phyloP scores from a whole-genome alignment of 164 flowering plant species.

The Buxus sempervirens region DNA sequence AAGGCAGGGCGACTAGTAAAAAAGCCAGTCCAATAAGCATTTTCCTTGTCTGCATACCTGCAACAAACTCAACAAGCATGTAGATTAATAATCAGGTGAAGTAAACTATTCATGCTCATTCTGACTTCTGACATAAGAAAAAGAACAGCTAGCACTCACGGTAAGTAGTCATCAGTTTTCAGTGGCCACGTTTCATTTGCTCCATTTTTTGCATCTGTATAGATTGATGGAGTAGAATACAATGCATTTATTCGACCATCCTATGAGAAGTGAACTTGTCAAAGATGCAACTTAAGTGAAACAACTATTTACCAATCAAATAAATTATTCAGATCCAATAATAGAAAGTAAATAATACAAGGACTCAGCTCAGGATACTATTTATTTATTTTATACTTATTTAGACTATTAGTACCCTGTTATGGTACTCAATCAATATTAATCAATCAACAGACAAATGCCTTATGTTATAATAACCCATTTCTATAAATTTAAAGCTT shows the following conservation, averaged over 20 bases:
- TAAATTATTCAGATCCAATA: not conserved
- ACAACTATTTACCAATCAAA: not conserved
- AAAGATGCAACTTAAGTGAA: not conserved
- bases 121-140: not conserved
- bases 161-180: constrained; percentile 80
- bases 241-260: constrained; percentile 89
- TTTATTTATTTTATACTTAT: too few relatives aligned
- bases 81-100: constrained; percentile 3
- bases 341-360: not conserved
- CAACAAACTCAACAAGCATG: constrained; percentile 1
- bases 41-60: constrained; percentile 75
- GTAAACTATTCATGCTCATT: not conserved
- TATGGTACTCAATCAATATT: too few relatives aligned
- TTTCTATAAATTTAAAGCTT: too few relatives aligned
- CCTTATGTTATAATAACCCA: too few relatives aligned
- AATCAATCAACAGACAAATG: too few relatives aligned
- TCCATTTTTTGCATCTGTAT: constrained; percentile 71
- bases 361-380: not conserved
- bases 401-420: too few relatives aligned
- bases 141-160: constrained; percentile 41
- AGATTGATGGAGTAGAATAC: constrained; percentile 88
- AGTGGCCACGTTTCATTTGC: constrained; percentile 76
- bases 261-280: constrained; percentile 32
- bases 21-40: constrained; percentile 94
- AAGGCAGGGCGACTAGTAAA: constrained; percentile 90